These are phyloP conservation scores for Trichophyton schoenleinii DNA, from an alignment of 2,329 filamentous ascomycete species.

Conservation along the genomic window DNA sequence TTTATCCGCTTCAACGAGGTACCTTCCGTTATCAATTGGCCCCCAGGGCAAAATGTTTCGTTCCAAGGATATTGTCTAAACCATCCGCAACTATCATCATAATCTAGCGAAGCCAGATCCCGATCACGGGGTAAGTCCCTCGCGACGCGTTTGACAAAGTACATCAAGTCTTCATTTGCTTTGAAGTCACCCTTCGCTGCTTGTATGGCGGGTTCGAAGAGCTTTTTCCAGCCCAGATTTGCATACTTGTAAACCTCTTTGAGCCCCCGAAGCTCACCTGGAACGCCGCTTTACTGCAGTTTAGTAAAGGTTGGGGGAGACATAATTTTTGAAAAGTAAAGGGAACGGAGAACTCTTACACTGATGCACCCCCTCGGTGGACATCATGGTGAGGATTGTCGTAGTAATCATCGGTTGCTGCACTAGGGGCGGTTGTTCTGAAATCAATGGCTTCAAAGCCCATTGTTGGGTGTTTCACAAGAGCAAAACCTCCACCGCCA, in stretches of 20 bases:
- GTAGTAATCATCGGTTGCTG: not conserved
- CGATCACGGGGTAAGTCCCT: constrained; percentile 37
- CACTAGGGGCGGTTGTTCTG: constrained; percentile 61
- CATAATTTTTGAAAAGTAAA: constrained; percentile 48
- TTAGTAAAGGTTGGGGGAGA: not conserved
- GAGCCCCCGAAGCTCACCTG: constrained; percentile 57
- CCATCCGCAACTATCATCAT: not conserved
- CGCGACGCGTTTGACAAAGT: constrained; percentile 53
- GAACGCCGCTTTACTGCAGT: constrained; percentile 35
- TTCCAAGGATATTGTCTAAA: constrained; percentile 50
- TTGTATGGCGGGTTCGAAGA: constrained; percentile 62
- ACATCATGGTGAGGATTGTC: not conserved
- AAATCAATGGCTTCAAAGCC: constrained; percentile 80
- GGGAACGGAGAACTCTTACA: not conserved
- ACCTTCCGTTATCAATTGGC: constrained; percentile 55
- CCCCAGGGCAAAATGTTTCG: constrained; percentile 75
- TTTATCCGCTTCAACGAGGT: constrained; percentile 68
- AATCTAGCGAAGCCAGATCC: not conserved
- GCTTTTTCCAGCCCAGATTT: constrained; percentile 47
- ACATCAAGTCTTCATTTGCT: constrained; percentile 59
- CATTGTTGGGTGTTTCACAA: constrained; percentile 55
- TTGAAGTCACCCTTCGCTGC: constrained; percentile 39
- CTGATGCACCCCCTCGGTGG: not conserved
- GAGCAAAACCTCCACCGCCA: constrained; percentile 81
- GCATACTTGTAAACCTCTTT: constrained; percentile 58